Evolutionary conservation across 305 asterid genomes (phyloP).

Genomic region (Fraxinus latifolia): DNA sequence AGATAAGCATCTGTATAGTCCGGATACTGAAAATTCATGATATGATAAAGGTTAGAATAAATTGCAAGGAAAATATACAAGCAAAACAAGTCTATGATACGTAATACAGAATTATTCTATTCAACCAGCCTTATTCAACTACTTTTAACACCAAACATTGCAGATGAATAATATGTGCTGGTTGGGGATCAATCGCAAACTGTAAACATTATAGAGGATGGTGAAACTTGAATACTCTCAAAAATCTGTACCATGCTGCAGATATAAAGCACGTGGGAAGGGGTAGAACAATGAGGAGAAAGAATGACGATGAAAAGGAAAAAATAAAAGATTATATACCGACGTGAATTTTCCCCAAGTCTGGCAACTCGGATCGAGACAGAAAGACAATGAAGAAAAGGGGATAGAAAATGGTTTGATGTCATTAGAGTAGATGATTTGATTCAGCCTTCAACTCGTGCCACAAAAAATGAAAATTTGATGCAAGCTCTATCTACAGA

Average conservation of each 20-base stretch:
- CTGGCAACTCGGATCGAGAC: background rate
- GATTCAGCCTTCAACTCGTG: background rate
- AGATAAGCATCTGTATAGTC: constrained; percentile 85
- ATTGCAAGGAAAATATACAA: constrained; percentile 17
- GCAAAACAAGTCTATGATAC: constrained; percentile 6
- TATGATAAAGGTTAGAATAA: constrained; percentile 30
- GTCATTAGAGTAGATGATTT: background rate
- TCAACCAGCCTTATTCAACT: background rate
- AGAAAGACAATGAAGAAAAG: background rate
- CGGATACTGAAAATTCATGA: constrained; percentile 63
- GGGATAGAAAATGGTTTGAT: background rate
- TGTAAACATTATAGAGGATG: background rate
- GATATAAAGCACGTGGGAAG: background rate
- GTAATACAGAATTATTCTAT: constrained; percentile 6
- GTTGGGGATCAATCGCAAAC: background rate
- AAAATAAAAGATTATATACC: background rate
- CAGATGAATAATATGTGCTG: background rate
- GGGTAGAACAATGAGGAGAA: background rate
- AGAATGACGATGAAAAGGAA: background rate
- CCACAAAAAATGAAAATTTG: background rate
- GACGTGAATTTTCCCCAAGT: background rate
- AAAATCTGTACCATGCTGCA: background rate
- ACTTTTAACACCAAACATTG: constrained; percentile 5
- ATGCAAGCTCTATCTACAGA: background rate
- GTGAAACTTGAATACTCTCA: background rate